A percentile compares a stretch with the other conserved stretches of the same genome.
Conservation (phyloP, 768 basidiomycete species). For the Leccinum broughii region DNA sequence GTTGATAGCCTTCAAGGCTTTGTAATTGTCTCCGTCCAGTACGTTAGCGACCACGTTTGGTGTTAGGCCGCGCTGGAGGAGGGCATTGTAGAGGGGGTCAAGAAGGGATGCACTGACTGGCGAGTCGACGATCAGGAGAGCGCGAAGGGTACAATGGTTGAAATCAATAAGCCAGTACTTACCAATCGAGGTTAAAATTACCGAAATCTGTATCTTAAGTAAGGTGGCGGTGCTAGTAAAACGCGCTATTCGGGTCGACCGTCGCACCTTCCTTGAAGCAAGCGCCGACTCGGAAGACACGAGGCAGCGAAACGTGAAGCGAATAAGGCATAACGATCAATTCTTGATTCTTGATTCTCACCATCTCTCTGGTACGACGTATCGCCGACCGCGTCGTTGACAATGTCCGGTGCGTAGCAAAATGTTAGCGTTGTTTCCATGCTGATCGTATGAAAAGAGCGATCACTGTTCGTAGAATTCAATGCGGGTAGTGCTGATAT, state of each 20-base stretch:
- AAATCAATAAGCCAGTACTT: constrained; percentile 40
- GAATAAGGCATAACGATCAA: background rate
- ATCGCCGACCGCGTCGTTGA: too few species aligned
- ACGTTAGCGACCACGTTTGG: constrained; percentile 46
- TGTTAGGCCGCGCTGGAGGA: constrained; percentile 58
- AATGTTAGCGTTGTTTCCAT: too few species aligned
- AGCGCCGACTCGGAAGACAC: background rate
- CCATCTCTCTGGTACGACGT: background rate
- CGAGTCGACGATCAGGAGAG: constrained; percentile 43
- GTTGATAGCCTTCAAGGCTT: too few species aligned
- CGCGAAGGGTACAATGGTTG: constrained; percentile 53
- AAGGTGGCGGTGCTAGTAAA: too few species aligned
- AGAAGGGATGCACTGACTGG: constrained; percentile 54
- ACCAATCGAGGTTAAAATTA: too few species aligned
- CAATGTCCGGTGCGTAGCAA: too few species aligned
- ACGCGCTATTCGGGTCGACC: too few species aligned
- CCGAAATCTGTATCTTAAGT: too few species aligned
- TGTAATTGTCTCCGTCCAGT: too few species aligned
- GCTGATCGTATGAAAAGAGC: too few species aligned
- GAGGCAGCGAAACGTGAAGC: background rate
- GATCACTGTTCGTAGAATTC: too few species aligned
- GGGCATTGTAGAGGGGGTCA: constrained; percentile 68
- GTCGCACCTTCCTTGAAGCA: background rate
- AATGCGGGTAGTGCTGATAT: too few species aligned
- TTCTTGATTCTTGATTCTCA: background rate